Conservation (phyloP, 2,329 filamentous ascomycete genomes). For the Conoideocrella luteorostrata region DNA sequence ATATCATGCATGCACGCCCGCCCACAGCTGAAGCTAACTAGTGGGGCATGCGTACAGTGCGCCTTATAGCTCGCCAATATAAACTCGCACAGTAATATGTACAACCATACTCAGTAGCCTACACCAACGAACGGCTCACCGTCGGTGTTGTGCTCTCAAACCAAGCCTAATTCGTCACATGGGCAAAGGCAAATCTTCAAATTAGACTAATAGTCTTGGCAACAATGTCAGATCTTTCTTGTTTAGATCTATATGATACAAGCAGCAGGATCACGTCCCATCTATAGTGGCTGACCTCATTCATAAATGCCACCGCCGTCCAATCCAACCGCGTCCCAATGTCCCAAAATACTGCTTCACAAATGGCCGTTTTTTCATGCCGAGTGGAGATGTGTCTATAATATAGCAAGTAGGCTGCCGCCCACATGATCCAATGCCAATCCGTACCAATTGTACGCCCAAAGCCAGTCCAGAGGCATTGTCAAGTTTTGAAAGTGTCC, state of each 20-base stretch:
- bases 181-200: neutral
- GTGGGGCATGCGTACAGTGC: neutral
- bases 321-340: conserved; percentile 5
- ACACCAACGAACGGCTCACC: too few species aligned
- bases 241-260: conserved; percentile 17
- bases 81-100: neutral
- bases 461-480: conserved; percentile 10
- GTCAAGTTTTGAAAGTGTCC: conserved; percentile 15
- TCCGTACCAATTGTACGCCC: conserved; percentile 5
- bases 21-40: neutral
- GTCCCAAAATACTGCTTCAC: conserved; percentile 22
- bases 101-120: neutral
- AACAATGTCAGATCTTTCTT: conserved; percentile 4
- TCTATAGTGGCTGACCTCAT: conserved; percentile 15
- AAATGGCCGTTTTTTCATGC: conserved; percentile 27
- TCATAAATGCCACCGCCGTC: conserved; percentile 9
- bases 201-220: neutral
- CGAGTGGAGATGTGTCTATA: conserved; percentile 48
- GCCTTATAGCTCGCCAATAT: neutral
- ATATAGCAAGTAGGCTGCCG: conserved; percentile 16
- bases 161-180: too few species aligned
- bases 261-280: conserved; percentile 23
- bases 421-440: conserved; percentile 15
- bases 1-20: too few species aligned
- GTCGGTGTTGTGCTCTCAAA: too few species aligned